Percentiles rank a stretch among this genome's conserved stretches.
phyloP scores from a whole-genome alignment of 2,329 filamentous ascomycete genomes.

The Phaeosphaeria sp. region DNA sequence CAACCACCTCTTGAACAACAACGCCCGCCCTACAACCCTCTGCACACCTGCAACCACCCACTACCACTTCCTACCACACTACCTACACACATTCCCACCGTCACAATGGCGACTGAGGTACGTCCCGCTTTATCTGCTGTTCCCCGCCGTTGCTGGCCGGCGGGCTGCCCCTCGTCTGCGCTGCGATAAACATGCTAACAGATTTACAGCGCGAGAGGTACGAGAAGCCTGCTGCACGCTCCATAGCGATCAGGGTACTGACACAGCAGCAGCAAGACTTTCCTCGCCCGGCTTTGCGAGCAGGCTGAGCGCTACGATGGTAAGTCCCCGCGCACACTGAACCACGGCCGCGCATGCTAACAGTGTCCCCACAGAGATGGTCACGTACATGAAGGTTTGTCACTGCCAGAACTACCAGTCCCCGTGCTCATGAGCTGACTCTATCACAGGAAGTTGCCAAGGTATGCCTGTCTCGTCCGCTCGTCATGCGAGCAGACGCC shows the following conservation, averaged over 20 bases:
- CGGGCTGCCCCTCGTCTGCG: constrained; percentile 47
- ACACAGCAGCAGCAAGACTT: constrained; percentile 73
- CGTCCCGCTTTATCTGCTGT: constrained; percentile 50
- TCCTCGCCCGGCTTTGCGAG: constrained; percentile 99
- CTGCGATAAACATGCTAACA: constrained; percentile 47
- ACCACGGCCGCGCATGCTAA: constrained; percentile 37
- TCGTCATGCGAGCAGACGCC: constrained; percentile 28
- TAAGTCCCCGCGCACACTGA: constrained; percentile 51
- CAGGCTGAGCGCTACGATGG: constrained; percentile 99
- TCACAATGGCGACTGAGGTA: constrained; percentile 70
- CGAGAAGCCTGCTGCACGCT: constrained; percentile 22
- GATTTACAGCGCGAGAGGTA: constrained; percentile 59
- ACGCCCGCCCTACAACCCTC: constrained; percentile 30
- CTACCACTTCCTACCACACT: constrained; percentile 19
- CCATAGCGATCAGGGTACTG: constrained; percentile 27
- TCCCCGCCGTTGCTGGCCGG: constrained; percentile 44
- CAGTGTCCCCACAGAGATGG: constrained; percentile 74
- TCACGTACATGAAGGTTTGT: constrained; percentile 94
- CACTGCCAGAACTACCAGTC: constrained; percentile 2
- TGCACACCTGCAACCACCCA: constrained; percentile 29
- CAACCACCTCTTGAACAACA: constrained; percentile 30
- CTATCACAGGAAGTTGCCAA: constrained; percentile 85
- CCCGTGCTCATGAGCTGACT: constrained; percentile 41
- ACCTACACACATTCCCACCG: constrained; percentile 21
- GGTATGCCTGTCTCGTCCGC: constrained; percentile 57